These are phyloP conservation scores for Astrephomene gubernaculifera DNA, from an alignment of 139 green algal species.

Conservation along the genomic window DNA sequence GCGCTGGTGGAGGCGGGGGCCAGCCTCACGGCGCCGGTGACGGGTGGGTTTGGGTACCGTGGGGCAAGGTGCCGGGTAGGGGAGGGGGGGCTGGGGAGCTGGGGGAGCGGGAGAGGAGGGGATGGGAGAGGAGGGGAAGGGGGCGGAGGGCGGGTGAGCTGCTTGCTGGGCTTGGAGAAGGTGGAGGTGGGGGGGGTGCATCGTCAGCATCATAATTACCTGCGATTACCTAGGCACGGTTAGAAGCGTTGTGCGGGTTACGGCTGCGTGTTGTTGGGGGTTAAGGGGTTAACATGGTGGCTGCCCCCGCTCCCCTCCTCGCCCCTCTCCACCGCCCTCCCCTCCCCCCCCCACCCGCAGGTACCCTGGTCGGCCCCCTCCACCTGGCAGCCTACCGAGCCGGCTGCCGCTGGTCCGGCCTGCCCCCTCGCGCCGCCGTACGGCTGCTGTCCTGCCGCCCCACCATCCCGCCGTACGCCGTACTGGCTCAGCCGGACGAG, in stretches of 20 bases:
- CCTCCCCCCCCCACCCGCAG: not conserved
- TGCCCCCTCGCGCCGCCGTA: not conserved
- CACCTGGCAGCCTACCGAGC: conserved; percentile 2
- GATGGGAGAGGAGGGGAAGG: not conserved
- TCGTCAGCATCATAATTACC: too few species aligned
- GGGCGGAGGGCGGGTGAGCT: not conserved
- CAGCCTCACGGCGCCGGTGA: not conserved
- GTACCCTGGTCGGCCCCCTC: not conserved
- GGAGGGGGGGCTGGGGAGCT: not conserved
- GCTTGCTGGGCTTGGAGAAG: too few species aligned
- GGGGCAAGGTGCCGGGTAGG: too few species aligned
- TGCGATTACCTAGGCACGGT: too few species aligned
- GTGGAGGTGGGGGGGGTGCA: not conserved
- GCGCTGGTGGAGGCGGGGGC: conserved; percentile 18
- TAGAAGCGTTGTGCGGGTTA: too few species aligned
- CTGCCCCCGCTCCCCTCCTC: not conserved
- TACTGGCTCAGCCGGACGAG: not conserved
- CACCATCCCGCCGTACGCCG: not conserved
- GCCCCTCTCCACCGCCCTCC: not conserved
- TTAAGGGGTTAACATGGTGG: too few species aligned
- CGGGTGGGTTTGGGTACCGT: not conserved
- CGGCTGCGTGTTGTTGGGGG: too few species aligned
- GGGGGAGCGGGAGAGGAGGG: not conserved
- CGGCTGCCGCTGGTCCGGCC: conserved; percentile 17
- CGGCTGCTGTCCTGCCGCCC: not conserved